Evolutionary conservation across 371 early-diverging fungal genomes (phyloP).

Genomic region (Syncephalis fuscata): DNA sequence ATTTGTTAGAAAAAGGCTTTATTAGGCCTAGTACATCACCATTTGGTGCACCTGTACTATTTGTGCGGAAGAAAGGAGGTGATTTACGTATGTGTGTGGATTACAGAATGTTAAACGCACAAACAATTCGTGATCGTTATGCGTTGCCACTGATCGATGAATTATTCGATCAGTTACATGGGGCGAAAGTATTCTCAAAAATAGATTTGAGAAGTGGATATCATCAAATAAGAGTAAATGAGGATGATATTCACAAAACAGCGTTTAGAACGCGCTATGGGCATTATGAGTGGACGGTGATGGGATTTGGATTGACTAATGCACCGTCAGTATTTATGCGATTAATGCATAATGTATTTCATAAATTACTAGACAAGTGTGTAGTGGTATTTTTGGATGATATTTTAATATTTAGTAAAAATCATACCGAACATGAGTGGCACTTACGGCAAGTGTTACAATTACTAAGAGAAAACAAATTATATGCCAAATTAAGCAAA

Average conservation of each 20-base stretch:
- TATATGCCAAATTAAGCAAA: constrained; percentile 23
- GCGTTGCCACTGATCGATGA: constrained; percentile 19
- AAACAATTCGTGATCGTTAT: constrained; percentile 9
- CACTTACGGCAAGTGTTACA: constrained; percentile 19
- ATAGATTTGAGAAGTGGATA: constrained; percentile 19
- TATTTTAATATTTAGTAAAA: constrained; percentile 28
- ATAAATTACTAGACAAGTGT: constrained; percentile 16
- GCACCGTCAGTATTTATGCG: constrained; percentile 23
- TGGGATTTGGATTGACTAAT: constrained; percentile 29
- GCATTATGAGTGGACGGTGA: constrained; percentile 19
- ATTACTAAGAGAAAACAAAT: constrained; percentile 14
- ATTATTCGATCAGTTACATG: constrained; percentile 10
- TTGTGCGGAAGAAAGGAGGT: constrained; percentile 20
- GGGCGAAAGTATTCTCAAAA: constrained; percentile 10
- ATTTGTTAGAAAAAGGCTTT: constrained; percentile 7
- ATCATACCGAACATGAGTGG: constrained; percentile 19
- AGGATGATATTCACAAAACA: constrained; percentile 12
- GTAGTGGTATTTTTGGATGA: constrained; percentile 33
- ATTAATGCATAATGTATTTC: constrained; percentile 17
- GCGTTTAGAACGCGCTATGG: constrained; percentile 18
- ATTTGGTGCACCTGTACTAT: constrained; percentile 29
- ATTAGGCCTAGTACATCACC: constrained; percentile 7
- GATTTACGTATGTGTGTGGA: constrained; percentile 7
- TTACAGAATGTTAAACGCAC: constrained; percentile 5
- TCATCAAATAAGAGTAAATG: constrained; percentile 7